Percentiles rank a stretch among this genome's conserved stretches.
phyloP scores from a whole-genome alignment of 192 early-diverging fungal genomes.

The Backusella sp. region DNA sequence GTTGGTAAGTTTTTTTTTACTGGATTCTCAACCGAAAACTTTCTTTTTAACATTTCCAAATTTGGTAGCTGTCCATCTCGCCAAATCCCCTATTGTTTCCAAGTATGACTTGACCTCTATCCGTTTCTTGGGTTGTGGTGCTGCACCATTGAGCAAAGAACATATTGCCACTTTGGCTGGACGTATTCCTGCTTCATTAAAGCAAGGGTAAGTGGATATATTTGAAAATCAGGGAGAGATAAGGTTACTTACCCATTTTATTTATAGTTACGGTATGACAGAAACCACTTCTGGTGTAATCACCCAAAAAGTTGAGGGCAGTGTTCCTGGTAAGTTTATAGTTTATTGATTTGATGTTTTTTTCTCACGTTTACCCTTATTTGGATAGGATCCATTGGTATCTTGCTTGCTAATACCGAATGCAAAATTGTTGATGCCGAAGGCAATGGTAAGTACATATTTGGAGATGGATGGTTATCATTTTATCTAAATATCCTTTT shows the following conservation, averaged over 20 bases:
- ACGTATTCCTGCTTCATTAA: slow-evolving; percentile 44
- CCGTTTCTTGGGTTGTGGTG: slow-evolving; percentile 66
- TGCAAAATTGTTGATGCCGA: slow-evolving; percentile 50
- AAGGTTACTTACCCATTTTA: neutral
- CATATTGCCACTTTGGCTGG: slow-evolving; percentile 53
- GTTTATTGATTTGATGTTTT: slow-evolving; percentile 1
- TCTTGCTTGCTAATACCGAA: slow-evolving; percentile 40
- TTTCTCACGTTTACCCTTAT: neutral
- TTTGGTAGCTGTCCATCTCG: slow-evolving; percentile 62
- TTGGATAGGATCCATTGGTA: slow-evolving; percentile 44
- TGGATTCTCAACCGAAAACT: too few relatives aligned
- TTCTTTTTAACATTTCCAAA: neutral
- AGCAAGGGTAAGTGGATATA: slow-evolving; percentile 28
- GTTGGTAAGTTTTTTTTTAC: slow-evolving; percentile 15
- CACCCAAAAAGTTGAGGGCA: slow-evolving; percentile 1
- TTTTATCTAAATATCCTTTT: neutral
- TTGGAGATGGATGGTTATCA: neutral
- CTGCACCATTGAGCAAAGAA: slow-evolving; percentile 79
- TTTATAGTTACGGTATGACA: slow-evolving; percentile 65
- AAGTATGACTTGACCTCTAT: slow-evolving; percentile 73
- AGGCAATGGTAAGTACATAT: slow-evolving; percentile 39
- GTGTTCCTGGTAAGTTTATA: neutral
- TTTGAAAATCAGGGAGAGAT: neutral
- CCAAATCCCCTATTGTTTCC: slow-evolving; percentile 70
- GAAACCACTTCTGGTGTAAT: slow-evolving; percentile 42